These are phyloP conservation scores for Serendipita sp. DNA, from an alignment of 768 basidiomycete species.

Conservation along the genomic window DNA sequence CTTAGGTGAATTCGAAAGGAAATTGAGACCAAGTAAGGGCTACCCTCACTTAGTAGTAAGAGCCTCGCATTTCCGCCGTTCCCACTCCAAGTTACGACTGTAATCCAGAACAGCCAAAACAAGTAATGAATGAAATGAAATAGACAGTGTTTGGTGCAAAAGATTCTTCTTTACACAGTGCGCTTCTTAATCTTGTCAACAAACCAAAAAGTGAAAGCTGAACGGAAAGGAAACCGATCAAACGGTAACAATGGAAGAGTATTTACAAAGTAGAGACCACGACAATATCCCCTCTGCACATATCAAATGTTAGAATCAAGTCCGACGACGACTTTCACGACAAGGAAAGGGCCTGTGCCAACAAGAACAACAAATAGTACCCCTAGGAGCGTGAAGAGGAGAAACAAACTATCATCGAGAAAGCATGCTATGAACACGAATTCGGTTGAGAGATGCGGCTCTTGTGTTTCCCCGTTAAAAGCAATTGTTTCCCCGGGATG, in stretches of 20 bases:
- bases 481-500: too few species aligned
- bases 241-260: not conserved
- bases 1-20: not conserved
- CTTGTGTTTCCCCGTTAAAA: not conserved
- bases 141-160: not conserved
- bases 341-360: too few species aligned
- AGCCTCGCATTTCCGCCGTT: not conserved
- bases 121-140: not conserved
- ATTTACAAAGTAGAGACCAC: not conserved
- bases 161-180: conserved; percentile 1
- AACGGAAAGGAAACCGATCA: not conserved
- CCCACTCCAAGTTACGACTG: not conserved
- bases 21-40: not conserved
- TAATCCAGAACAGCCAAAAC: not conserved
- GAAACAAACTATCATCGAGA: not conserved
- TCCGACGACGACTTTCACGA: not conserved
- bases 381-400: too few species aligned
- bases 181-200: not conserved
- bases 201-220: not conserved
- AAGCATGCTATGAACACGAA: not conserved
- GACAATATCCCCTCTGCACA: not conserved
- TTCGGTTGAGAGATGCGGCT: not conserved
- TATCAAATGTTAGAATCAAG: not conserved
- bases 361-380: too few species aligned
- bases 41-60: not conserved